Evolutionary conservation across 805 yeast genomes (phyloP), one percentile per base, ranked within the genome.

Genomic region (Suhomyces sp.): DNA sequence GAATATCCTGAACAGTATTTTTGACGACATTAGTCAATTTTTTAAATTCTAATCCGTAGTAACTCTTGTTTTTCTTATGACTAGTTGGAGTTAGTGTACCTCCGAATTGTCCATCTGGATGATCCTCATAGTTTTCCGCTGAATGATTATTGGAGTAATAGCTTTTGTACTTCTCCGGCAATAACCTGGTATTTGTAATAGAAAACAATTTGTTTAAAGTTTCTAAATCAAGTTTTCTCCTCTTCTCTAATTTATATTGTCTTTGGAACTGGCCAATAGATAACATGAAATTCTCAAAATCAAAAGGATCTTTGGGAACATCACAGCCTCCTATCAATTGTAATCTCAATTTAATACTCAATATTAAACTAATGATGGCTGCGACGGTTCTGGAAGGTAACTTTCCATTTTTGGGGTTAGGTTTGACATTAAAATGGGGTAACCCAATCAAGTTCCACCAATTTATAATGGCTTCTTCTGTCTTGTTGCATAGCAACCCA

Each of bases 361-460:
- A 56, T 0, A 87, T 75, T 50, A 87, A 76, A 29, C 97, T 93
- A 6, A 93, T 58, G 2, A 93, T 68, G 0, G 93, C 91, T 0
- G 95, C 74, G 0, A 88, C 85, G 0, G 95, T 77, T 3, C 76
- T 66, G 0, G 88, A 74, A 0, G 84, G 79, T 38, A 85, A 54
- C 0, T 70, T 56, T 0, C 83, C 83, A 38, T 76, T 77, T 38
- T 66, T 72, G 16, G 73, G 66, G 35, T 57, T 57, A 1, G 72
- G 72, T 39, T 63, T 65, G 16, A 51, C 40, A 38, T 62, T 66
- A 39, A 58, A 68, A 39, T 65, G 76, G 4, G 70, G 67, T 4
- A 66, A 58, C 0, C 95, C 96, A 43, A 83, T 73, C 22, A 76
- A 54, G 23, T 68, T 69, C 97, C 98, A 91, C 97, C 98, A 91